Evolutionary conservation across 305 asterid species (phyloP), one percentile per base, ranked within the genome.

Genomic region (Ilex paraguariensis): DNA sequence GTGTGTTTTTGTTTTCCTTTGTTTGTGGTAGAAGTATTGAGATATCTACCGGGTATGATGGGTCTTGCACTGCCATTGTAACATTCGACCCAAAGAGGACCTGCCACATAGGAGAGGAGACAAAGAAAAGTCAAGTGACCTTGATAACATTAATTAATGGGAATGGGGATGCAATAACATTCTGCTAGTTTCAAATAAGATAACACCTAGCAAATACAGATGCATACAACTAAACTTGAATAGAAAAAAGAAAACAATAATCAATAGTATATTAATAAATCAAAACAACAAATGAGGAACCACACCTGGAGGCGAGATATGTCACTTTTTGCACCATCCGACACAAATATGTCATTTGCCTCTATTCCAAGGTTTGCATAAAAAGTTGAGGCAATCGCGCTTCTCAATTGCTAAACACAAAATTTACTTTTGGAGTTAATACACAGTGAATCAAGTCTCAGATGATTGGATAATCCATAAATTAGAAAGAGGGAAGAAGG

Each of bases 321-420:
- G 77, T 93, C 99, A 78, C 97, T 87, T 75, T 93, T 93, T 40
- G 99, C 99, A 53, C 99, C 99, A 83, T 93, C 96, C 33, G 99
- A 93, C 51, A 93, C 97, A 67, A 90, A 93, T 65, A 93, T 87
- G 80, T 93, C 97, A 69, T 80, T 86, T 72, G 77, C 95, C 63
- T 84, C 96, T 56, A 90, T 76, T 66, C 97, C 99, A 74, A 87
- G 89, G 77, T 81, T 79, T 21, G 81, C 80, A 71, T 93, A 90
- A 76, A 81, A 84, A 56, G 87, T 83, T 66, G 91, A 76, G 68
- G 97, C 95, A 79, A 93, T 84, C 75, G 95, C 81, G 68, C 92
- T 91, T 77, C 96, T 81, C 78, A 93, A 56, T 79, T 77, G 75
- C 99, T 90, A 88, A 52, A 57, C 40, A 33, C 7, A 63, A 63